A percentile compares a stretch with the other conserved stretches of the same genome.
These are phyloP conservation scores for Pholiota conissans DNA, from an alignment of 768 basidiomycete species.

Conservation along the genomic window DNA sequence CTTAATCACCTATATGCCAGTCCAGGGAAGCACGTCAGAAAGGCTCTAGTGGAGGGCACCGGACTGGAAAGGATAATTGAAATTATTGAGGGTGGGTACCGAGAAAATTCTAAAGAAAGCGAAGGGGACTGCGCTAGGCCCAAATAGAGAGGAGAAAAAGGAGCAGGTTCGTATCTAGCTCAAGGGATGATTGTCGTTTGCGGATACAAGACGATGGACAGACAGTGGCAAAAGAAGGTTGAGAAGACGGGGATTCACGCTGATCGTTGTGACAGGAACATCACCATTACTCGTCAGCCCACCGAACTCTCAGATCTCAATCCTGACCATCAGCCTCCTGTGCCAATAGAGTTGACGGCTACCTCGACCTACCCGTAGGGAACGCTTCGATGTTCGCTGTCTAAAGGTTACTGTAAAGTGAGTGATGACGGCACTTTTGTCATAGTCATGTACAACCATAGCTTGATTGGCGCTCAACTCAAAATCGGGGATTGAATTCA, in stretches of 20 bases:
- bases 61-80: not conserved
- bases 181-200: constrained; percentile 7
- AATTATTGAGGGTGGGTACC: not conserved
- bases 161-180: not conserved
- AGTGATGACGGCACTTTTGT: constrained; percentile 5
- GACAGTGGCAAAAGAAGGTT: constrained; percentile 15
- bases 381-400: not conserved
- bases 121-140: not conserved
- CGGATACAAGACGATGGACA: constrained; percentile 16
- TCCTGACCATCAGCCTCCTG: constrained; percentile 12
- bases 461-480: constrained; percentile 22
- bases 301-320: constrained; percentile 10
- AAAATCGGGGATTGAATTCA: not conserved
- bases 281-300: constrained; percentile 16
- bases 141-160: not conserved
- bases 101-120: not conserved
- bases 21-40: constrained; percentile 1
- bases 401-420: constrained; percentile 2
- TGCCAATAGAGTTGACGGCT: not conserved
- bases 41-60: not conserved
- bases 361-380: not conserved
- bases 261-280: constrained; percentile 21
- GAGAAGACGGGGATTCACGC: constrained; percentile 16
- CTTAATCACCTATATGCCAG: constrained; percentile 8
- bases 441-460: not conserved